These are phyloP conservation scores for Talaromyces stipitatus DNA, from an alignment of 495 filamentous ascomycete genomes.

Conservation along the genomic window DNA sequence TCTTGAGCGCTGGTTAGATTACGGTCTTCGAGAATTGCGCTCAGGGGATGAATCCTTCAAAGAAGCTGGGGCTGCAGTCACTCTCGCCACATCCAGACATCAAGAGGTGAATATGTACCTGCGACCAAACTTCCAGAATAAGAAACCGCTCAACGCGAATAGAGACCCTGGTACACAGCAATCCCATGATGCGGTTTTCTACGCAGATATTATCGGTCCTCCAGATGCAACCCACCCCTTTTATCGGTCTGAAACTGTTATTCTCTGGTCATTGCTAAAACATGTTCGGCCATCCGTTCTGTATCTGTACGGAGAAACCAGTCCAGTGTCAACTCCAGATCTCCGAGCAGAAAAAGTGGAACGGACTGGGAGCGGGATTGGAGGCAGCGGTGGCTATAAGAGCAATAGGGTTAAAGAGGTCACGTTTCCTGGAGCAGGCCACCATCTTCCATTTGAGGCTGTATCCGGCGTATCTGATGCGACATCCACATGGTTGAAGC, in stretches of 20 bases:
- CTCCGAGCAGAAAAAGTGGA: conserved; percentile 10
- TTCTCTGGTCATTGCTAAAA: background rate
- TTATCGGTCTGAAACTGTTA: conserved; percentile 35
- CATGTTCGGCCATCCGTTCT: conserved; percentile 47
- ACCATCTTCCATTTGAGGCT: conserved; percentile 65
- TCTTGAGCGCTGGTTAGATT: conserved; percentile 43
- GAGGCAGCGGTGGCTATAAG: conserved; percentile 27
- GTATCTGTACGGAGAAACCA: conserved; percentile 54
- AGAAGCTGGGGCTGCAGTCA: conserved; percentile 28
- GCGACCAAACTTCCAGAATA: conserved; percentile 20
- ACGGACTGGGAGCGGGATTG: conserved; percentile 19
- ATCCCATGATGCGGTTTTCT: background rate
- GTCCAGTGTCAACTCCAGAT: conserved; percentile 34
- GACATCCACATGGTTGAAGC: conserved; percentile 33
- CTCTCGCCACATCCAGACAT: conserved; percentile 39
- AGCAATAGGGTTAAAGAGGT: conserved; percentile 50
- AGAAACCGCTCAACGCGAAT: background rate
- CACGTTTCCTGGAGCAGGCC: conserved; percentile 51
- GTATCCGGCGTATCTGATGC: conserved; percentile 44
- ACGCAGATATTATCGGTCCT: conserved; percentile 22
- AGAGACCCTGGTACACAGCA: background rate
- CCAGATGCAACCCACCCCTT: conserved; percentile 30
- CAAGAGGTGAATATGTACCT: conserved; percentile 39
- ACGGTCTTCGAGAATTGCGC: conserved; percentile 51
- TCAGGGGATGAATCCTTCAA: background rate